These are phyloP conservation scores for Nakazawaea ernobii DNA, from an alignment of 805 yeast genomes.

Conservation along the genomic window DNA sequence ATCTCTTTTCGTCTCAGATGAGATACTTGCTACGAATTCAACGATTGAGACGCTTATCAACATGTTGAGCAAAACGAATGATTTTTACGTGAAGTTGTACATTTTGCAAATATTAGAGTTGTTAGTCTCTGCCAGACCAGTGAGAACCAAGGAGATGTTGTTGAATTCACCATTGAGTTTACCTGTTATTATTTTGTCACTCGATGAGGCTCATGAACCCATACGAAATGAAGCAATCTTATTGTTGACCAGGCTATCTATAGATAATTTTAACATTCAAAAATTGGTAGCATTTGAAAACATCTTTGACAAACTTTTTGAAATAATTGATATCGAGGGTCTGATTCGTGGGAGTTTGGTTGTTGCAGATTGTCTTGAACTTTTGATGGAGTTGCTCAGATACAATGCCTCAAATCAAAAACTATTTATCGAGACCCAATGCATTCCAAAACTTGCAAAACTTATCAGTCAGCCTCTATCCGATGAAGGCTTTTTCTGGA, in stretches of 20 bases:
- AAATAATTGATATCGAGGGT: slow-evolving; percentile 81
- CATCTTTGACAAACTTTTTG: slow-evolving; percentile 76
- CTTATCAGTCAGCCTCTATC: slow-evolving; percentile 59
- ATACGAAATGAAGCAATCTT: slow-evolving; percentile 84
- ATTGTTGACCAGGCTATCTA: slow-evolving; percentile 75
- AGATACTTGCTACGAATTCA: slow-evolving; percentile 61
- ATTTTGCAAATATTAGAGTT: slow-evolving; percentile 83
- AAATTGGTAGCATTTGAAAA: slow-evolving; percentile 93
- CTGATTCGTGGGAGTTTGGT: slow-evolving; percentile 83
- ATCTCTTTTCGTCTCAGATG: slow-evolving; percentile 94
- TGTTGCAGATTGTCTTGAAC: slow-evolving; percentile 84
- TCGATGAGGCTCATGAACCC: slow-evolving; percentile 72
- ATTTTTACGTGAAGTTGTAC: slow-evolving; percentile 76
- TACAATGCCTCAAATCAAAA: slow-evolving; percentile 90
- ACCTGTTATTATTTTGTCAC: slow-evolving; percentile 58
- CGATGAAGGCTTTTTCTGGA: slow-evolving; percentile 52
- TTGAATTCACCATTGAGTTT: slow-evolving; percentile 73
- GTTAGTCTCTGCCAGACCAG: slow-evolving; percentile 68
- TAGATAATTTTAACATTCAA: slow-evolving; percentile 80
- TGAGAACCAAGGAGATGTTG: slow-evolving; percentile 66
- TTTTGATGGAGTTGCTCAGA: slow-evolving; percentile 65
- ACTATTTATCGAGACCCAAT: slow-evolving; percentile 78
- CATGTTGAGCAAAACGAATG: slow-evolving; percentile 38
- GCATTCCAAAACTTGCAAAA: slow-evolving; percentile 58
- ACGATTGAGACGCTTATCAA: slow-evolving; percentile 44